These are phyloP conservation scores for Globisporangium splendens DNA, from an alignment of 352 stramenopile species.

Conservation along the genomic window DNA sequence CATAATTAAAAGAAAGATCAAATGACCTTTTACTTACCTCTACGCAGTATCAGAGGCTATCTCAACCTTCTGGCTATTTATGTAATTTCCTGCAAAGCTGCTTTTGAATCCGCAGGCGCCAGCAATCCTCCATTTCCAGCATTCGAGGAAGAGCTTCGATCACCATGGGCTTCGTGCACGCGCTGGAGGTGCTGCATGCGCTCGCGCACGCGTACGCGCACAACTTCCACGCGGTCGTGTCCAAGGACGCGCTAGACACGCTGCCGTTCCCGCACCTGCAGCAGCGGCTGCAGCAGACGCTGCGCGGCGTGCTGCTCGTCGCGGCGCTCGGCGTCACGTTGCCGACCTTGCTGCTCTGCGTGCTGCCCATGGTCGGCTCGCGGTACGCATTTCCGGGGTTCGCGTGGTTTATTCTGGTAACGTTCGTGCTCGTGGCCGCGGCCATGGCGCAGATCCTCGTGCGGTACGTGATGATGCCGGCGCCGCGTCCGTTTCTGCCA, in stretches of 20 bases:
- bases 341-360: slow-evolving; percentile 10
- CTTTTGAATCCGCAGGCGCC: too few species aligned
- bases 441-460: slow-evolving; percentile 33
- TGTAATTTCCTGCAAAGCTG: too few species aligned
- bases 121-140: too few species aligned
- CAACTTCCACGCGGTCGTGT: slow-evolving; percentile 3
- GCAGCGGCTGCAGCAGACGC: slow-evolving; percentile 48
- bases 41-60: too few species aligned
- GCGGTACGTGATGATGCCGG: slow-evolving; percentile 42
- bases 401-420: slow-evolving; percentile 20
- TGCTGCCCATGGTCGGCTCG: slow-evolving; percentile 27
- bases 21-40: too few species aligned
- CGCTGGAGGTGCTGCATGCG: slow-evolving; percentile 46
- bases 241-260: neutral
- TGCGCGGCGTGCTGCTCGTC: slow-evolving; percentile 33
- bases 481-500: slow-evolving; percentile 20
- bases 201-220: slow-evolving; percentile 28
- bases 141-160: neutral
- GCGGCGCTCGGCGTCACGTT: slow-evolving; percentile 1
- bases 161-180: slow-evolving; percentile 44
- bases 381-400: slow-evolving; percentile 29
- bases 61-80: too few species aligned
- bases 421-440: slow-evolving; percentile 16
- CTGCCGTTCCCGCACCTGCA: slow-evolving; percentile 42
- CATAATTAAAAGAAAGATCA: too few species aligned